Evolutionary conservation across 305 asterid genomes (phyloP).

Genomic region (Fraxinus sp.): DNA sequence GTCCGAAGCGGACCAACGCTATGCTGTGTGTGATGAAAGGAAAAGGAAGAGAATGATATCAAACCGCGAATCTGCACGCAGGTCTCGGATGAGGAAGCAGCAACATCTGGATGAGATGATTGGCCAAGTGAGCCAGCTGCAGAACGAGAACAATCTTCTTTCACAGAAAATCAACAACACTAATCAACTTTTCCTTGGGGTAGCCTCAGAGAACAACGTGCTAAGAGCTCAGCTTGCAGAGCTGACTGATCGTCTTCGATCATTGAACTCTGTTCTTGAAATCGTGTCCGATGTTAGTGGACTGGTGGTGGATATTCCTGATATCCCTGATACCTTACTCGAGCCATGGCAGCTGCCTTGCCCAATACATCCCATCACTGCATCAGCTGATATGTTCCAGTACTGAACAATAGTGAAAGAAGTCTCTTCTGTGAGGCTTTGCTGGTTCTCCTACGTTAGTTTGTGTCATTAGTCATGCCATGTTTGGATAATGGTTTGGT

Average conservation of each 20-base stretch:
- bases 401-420: conserved; percentile 10
- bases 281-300: conserved; percentile 43
- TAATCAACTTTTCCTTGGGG: conserved; percentile 15
- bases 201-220: conserved; percentile 45
- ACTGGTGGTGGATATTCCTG: conserved; percentile 41
- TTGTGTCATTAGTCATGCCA: neutral
- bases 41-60: conserved; percentile 55
- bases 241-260: conserved; percentile 43
- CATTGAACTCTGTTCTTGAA: conserved; percentile 40
- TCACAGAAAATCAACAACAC: conserved; percentile 27
- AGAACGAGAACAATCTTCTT: conserved; percentile 32
- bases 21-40: conserved; percentile 38
- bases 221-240: conserved; percentile 51
- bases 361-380: conserved; percentile 43
- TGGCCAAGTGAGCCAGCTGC: conserved; percentile 32
- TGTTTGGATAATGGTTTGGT: neutral
- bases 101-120: conserved; percentile 39
- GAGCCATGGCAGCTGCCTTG: conserved; percentile 63
- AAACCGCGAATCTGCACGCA: conserved; percentile 54
- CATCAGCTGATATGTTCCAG: conserved; percentile 37
- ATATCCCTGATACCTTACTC: conserved; percentile 38
- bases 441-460: neutral
- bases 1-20: conserved; percentile 29
- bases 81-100: conserved; percentile 53
- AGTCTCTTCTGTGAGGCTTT: neutral